These are phyloP conservation scores for Entonaema liquescens DNA, from an alignment of 495 filamentous ascomycete species.

Conservation along the genomic window DNA sequence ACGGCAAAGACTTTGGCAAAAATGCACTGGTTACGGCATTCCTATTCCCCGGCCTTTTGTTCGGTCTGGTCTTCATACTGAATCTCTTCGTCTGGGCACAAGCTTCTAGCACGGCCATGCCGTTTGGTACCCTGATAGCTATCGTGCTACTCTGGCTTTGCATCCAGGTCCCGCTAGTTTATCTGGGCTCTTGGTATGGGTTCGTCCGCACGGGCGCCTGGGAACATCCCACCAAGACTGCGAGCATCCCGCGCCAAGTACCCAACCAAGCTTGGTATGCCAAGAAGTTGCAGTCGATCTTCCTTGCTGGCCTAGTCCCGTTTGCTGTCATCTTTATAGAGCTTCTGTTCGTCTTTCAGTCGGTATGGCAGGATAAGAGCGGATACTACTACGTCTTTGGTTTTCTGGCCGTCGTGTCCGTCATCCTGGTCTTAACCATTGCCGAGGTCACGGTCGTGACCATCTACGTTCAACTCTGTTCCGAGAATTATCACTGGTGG, in stretches of 20 bases:
- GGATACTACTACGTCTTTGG: constrained; percentile 97
- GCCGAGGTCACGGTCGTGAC: constrained; percentile 90
- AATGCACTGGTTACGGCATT: constrained; percentile 86
- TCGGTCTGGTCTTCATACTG: constrained; percentile 80
- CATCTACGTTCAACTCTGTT: constrained; percentile 86
- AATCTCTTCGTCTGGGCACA: constrained; percentile 96
- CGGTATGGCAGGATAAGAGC: constrained; percentile 90
- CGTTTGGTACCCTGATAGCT: constrained; percentile 82
- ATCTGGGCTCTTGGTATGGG: constrained; percentile 83
- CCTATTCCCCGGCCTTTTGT: constrained; percentile 85
- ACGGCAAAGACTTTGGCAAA: constrained; percentile 78
- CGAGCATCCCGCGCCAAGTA: constrained; percentile 75
- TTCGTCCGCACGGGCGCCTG: constrained; percentile 72
- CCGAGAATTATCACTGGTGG: constrained; percentile 96
- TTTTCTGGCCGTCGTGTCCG: constrained; percentile 79
- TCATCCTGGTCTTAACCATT: constrained; percentile 80
- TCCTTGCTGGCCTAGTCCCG: constrained; percentile 84
- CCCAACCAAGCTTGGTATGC: constrained; percentile 85
- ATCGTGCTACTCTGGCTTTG: constrained; percentile 86
- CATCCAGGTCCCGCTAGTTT: constrained; percentile 90
- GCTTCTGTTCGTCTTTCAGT: constrained; percentile 90
- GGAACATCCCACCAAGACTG: constrained; percentile 90
- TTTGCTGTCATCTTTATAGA: constrained; percentile 96
- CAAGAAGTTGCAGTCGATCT: constrained; percentile 64
- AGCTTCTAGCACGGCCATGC: constrained; percentile 89